Conservation (phyloP, 176 grass and related monocot genomes). For the Rhipidocladum racemiflorum region DNA sequence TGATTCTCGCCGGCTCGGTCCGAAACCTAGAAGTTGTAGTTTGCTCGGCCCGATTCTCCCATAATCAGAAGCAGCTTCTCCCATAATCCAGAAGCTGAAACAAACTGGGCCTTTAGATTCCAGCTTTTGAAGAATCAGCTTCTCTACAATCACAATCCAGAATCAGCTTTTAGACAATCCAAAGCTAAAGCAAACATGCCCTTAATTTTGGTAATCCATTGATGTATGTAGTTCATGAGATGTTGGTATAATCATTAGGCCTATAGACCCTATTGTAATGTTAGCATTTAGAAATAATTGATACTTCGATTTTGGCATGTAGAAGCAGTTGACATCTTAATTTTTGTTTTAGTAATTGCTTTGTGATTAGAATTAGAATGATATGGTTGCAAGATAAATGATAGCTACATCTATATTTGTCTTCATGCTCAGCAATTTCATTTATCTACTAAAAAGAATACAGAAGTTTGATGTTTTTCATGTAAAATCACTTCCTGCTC, state of each 20-base stretch:
- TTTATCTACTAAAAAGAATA: background rate
- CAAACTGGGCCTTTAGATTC: no score
- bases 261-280: background rate
- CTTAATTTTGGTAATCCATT: background rate
- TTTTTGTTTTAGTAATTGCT: background rate
- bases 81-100: no score
- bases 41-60: no score
- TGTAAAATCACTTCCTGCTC: conserved; percentile 7
- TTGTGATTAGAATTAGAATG: conserved; percentile 5
- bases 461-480: background rate
- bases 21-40: no score
- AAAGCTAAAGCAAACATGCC: no score
- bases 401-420: background rate
- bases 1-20: no score
- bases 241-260: background rate
- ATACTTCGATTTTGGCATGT: background rate
- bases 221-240: background rate
- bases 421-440: background rate
- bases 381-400: background rate
- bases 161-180: no score
- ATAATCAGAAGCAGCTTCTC: no score
- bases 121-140: no score
- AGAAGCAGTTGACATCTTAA: background rate
- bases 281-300: background rate
- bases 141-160: no score